Evolutionary conservation across 768 basidiomycete species (phyloP).

Genomic region (Termitomyces heimii): DNA sequence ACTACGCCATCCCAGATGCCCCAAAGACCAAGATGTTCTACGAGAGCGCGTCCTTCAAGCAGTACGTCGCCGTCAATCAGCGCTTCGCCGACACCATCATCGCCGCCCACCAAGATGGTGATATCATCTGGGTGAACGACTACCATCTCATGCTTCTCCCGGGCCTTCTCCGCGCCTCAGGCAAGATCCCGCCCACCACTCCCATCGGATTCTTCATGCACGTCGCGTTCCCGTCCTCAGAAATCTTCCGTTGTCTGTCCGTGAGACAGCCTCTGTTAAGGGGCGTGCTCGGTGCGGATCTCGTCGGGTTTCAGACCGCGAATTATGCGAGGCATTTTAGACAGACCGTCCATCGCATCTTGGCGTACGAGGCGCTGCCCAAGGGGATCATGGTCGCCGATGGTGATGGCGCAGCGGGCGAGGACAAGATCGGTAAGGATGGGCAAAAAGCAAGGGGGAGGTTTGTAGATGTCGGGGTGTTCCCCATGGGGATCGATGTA

Average conservation of each 20-base stretch:
- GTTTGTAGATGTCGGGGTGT: slow-evolving; percentile 84
- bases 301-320: slow-evolving; percentile 89
- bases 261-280: slow-evolving; percentile 71
- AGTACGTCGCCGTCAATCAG: slow-evolving; percentile 87
- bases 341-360: slow-evolving; percentile 77
- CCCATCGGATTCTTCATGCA: slow-evolving; percentile 95
- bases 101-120: slow-evolving; percentile 77
- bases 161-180: slow-evolving; percentile 66
- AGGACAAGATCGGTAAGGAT: slow-evolving; percentile 11
- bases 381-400: slow-evolving; percentile 69
- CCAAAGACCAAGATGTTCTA: slow-evolving; percentile 80
- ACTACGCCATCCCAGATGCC: slow-evolving; percentile 83
- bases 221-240: slow-evolving; percentile 91
- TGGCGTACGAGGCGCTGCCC: slow-evolving; percentile 75
- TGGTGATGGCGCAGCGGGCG: slow-evolving; percentile 19
- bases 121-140: slow-evolving; percentile 92
- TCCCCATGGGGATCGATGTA: slow-evolving; percentile 89
- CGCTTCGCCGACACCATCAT: slow-evolving; percentile 85
- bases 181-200: slow-evolving; percentile 46
- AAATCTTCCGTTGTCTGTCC: slow-evolving; percentile 91
- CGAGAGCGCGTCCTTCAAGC: slow-evolving; percentile 74
- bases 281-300: slow-evolving; percentile 89
- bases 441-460: slow-evolving; percentile 34
- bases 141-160: slow-evolving; percentile 96
- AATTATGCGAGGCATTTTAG: slow-evolving; percentile 82